A percentile compares a stretch with the other conserved stretches of the same genome.
Conservation (phyloP, 305 asterid genomes). For the Stenogyne calaminthoides region DNA sequence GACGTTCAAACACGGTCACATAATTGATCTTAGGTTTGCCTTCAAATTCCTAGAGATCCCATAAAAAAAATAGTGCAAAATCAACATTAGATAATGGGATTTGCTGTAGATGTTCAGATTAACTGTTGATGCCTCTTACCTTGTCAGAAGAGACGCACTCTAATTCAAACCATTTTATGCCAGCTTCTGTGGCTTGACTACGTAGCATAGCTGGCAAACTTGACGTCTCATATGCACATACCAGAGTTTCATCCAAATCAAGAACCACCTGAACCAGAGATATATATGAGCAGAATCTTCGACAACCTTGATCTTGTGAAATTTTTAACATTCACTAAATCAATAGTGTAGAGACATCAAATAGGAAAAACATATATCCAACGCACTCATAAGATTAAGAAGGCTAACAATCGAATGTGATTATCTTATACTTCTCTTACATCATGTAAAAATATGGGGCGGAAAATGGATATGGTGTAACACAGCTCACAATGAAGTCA, state of each 20-base stretch:
- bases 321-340: neutral
- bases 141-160: constrained; percentile 74
- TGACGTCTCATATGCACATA: constrained; percentile 76
- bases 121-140: constrained; percentile 35
- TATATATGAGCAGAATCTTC: constrained; percentile 1
- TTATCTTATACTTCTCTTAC: too few relatives aligned
- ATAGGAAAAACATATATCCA: neutral
- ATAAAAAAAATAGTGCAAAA: constrained; percentile 25
- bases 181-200: constrained; percentile 75
- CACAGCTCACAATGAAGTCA: neutral
- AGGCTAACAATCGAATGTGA: neutral
- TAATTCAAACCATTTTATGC: constrained; percentile 77
- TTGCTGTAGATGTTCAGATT: constrained; percentile 6
- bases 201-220: constrained; percentile 62
- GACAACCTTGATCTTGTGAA: neutral
- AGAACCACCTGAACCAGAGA: constrained; percentile 63
- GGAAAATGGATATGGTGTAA: neutral
- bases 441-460: neutral
- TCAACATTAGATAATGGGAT: constrained; percentile 28
- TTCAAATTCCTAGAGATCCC: constrained; percentile 66
- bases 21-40: constrained; percentile 88
- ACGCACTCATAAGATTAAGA: neutral
- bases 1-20: constrained; percentile 94
- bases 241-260: constrained; percentile 81
- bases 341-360: constrained; percentile 15